Percentiles rank a stretch among this genome's conserved stretches.
These are phyloP conservation scores for Colletotrichum destructivum DNA, from an alignment of 2,329 filamentous ascomycete genomes.

Conservation along the genomic window DNA sequence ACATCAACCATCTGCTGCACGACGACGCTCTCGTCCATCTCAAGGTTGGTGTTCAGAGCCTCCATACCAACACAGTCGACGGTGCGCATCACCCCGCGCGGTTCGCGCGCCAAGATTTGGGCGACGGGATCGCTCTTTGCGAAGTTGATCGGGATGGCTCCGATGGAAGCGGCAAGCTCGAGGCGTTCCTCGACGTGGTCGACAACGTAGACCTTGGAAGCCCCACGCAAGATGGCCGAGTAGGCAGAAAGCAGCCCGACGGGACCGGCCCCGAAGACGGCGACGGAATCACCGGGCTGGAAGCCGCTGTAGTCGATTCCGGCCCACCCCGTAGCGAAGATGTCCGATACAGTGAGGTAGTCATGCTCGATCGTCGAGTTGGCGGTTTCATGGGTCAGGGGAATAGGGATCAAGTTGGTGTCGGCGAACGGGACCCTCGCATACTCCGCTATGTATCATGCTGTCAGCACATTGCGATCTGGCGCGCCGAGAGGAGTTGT, in stretches of 20 bases:
- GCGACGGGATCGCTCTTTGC: conserved; percentile 30
- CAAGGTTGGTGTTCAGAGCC: conserved; percentile 41
- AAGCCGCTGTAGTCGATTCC: conserved; percentile 71
- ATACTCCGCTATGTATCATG: conserved; percentile 61
- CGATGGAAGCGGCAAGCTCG: conserved; percentile 41
- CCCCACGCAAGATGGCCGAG: conserved; percentile 45
- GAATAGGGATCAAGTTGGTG: conserved; percentile 74
- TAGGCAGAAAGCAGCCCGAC: conserved; percentile 70
- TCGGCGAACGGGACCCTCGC: conserved; percentile 76
- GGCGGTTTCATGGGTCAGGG: conserved; percentile 45
- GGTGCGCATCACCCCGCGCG: conserved; percentile 39
- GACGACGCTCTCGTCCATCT: conserved; percentile 40
- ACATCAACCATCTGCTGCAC: conserved; percentile 43
- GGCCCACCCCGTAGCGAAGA: conserved; percentile 69
- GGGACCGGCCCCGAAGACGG: conserved; percentile 75
- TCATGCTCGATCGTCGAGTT: conserved; percentile 73
- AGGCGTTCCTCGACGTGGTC: conserved; percentile 45
- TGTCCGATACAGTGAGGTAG: conserved; percentile 64
- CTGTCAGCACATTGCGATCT: not conserved
- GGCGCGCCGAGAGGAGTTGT: not conserved
- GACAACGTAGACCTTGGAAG: conserved; percentile 43
- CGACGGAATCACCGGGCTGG: conserved; percentile 71
- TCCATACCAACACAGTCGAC: conserved; percentile 44
- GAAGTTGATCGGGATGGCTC: conserved; percentile 45
- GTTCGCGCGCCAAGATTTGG: conserved; percentile 43